Evolutionary conservation across 345 rosid species (phyloP).

Genomic region (Pistacia atlantica): DNA sequence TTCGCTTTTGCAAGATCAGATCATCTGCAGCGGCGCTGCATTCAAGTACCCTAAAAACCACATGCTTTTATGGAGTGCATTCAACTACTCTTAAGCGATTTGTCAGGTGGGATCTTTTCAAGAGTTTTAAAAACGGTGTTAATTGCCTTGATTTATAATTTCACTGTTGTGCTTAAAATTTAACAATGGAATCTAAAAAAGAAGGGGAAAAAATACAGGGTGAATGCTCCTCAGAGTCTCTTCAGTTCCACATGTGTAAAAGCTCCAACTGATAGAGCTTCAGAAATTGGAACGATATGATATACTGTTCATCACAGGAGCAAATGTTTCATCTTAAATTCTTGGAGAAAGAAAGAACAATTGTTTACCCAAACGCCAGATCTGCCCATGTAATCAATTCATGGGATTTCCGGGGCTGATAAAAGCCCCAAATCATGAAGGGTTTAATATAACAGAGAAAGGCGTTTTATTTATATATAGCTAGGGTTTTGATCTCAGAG

Average conservation of each 20-base stretch:
- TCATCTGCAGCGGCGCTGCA: no score
- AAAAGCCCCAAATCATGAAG: no score
- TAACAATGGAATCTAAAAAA: neutral
- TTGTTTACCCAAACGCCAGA: neutral
- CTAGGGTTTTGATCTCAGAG: neutral
- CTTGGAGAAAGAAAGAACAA: neutral
- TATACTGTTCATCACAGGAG: constrained; percentile 30
- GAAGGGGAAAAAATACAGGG: neutral
- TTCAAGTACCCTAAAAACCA: no score
- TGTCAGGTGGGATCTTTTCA: neutral
- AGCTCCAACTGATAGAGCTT: constrained; percentile 13
- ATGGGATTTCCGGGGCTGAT: no score
- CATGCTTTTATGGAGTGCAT: no score
- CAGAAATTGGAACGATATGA: constrained; percentile 40
- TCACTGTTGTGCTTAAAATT: neutral
- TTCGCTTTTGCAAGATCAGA: no score
- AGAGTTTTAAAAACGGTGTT: neutral
- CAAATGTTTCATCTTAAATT: neutral
- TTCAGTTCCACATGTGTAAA: constrained; percentile 28
- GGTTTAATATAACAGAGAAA: no score
- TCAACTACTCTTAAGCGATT: no score
- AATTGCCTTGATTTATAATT: neutral
- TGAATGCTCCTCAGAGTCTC: constrained; percentile 36
- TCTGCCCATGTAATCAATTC: neutral
- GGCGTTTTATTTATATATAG: neutral